Evolutionary conservation across 140 eudicot species (phyloP).

Genomic region (Anethum foeniculum): DNA sequence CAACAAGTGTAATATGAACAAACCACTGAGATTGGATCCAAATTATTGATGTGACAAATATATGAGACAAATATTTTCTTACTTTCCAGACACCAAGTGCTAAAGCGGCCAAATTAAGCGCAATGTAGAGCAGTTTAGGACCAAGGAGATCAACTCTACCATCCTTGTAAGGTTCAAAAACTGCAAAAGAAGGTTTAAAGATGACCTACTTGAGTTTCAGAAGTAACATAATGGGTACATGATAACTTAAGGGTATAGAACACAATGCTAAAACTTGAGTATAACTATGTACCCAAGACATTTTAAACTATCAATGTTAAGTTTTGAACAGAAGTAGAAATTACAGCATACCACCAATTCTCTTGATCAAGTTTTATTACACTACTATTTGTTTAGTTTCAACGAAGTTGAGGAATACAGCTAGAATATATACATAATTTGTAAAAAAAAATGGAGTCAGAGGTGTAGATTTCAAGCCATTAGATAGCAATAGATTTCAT

Average conservation of each 20-base stretch:
- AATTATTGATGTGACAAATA: not conserved
- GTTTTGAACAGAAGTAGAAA: not conserved
- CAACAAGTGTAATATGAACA: not conserved
- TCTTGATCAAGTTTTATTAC: not conserved
- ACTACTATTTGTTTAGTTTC: not conserved
- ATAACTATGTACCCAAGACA: not conserved
- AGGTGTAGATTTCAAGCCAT: not conserved
- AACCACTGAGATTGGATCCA: not conserved
- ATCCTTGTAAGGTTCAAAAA: constrained; percentile 88
- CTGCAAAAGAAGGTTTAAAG: constrained; percentile 26
- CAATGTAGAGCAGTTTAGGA: constrained; percentile 64
- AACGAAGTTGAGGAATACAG: not conserved
- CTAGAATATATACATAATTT: not conserved
- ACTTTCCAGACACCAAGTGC: constrained; percentile 89
- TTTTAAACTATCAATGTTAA: not conserved
- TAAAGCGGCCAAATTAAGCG: constrained; percentile 73
- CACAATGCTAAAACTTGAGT: not conserved
- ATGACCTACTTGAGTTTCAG: not conserved
- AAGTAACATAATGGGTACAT: not conserved
- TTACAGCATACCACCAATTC: not conserved
- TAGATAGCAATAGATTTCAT: not conserved
- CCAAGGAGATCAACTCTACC: constrained; percentile 67
- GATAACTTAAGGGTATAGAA: not conserved
- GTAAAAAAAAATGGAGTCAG: not conserved
- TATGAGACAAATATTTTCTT: not conserved